phyloP scores from a whole-genome alignment of 306 rosid species.

The Castanea mollissima region DNA sequence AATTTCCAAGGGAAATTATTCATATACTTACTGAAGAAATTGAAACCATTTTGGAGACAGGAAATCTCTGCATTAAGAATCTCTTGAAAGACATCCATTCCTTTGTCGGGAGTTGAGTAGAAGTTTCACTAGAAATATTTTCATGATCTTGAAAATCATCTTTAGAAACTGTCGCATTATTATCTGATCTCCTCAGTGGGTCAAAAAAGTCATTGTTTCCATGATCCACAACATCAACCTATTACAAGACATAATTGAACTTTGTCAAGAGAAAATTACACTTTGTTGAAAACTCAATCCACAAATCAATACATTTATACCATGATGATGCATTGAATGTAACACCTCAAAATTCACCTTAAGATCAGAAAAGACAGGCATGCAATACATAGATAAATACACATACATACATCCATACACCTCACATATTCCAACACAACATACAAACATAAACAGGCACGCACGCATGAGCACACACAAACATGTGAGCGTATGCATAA shows the following conservation, averaged over 20 bases:
- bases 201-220: constrained; percentile 55
- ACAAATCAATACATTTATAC: constrained; percentile 6
- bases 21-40: constrained; percentile 65
- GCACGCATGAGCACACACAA: no score
- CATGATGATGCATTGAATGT: neutral
- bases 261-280: constrained; percentile 7
- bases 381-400: neutral
- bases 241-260: constrained; percentile 11
- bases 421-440: no score
- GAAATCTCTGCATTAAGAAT: constrained; percentile 78
- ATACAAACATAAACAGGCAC: no score
- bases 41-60: constrained; percentile 74
- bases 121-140: constrained; percentile 27
- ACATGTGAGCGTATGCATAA: no score
- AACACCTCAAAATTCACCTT: neutral
- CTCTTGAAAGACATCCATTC: constrained; percentile 87
- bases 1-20: neutral
- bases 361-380: neutral
- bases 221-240: constrained; percentile 48
- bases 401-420: neutral
- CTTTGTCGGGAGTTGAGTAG: constrained; percentile 40
- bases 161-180: constrained; percentile 26
- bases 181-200: constrained; percentile 65
- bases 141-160: constrained; percentile 29
- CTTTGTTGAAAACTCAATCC: neutral